phyloP scores from a whole-genome alignment of 495 filamentous ascomycete genomes.

The Podospora anserina region DNA sequence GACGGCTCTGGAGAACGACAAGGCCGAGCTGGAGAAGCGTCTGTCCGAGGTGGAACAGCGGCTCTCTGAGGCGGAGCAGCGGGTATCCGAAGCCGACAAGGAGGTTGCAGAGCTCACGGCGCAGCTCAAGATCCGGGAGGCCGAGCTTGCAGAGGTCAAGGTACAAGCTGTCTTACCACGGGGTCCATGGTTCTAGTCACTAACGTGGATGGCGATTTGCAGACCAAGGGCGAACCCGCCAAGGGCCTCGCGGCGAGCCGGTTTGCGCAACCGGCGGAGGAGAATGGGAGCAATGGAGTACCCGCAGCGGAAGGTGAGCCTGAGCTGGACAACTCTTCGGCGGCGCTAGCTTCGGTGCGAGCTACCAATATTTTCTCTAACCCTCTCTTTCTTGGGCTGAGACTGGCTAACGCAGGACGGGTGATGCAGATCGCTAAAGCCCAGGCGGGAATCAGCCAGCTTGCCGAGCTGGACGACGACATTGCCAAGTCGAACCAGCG shows the following conservation, averaged over 20 bases:
- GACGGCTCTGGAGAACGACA: constrained; percentile 44
- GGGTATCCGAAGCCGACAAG: constrained; percentile 33
- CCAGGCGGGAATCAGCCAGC: constrained; percentile 42
- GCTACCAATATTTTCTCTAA: constrained; percentile 26
- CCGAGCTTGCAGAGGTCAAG: constrained; percentile 53
- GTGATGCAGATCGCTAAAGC: constrained; percentile 48
- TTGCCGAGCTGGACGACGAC: constrained; percentile 48
- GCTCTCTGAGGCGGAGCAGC: constrained; percentile 10
- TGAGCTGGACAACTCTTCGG: constrained; percentile 51
- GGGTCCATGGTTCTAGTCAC: neutral
- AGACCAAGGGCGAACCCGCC: constrained; percentile 29
- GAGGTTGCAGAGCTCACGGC: constrained; percentile 46
- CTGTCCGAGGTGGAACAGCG: constrained; percentile 34
- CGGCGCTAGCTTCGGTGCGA: constrained; percentile 57
- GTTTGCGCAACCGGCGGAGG: constrained; percentile 36
- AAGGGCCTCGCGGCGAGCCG: constrained; percentile 47
- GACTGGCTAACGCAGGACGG: constrained; percentile 3
- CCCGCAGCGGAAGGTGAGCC: constrained; percentile 52
- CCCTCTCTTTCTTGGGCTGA: constrained; percentile 2
- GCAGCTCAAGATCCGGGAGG: constrained; percentile 51
- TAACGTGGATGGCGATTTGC: constrained; percentile 15
- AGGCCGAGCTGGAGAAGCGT: constrained; percentile 45
- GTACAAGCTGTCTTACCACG: constrained; percentile 31
- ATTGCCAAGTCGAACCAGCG: constrained; percentile 44
- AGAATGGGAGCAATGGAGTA: constrained; percentile 23